Base-by-base conservation (phyloP, 192 early-diverging fungal species). In the Piromyces finnis region DNA sequence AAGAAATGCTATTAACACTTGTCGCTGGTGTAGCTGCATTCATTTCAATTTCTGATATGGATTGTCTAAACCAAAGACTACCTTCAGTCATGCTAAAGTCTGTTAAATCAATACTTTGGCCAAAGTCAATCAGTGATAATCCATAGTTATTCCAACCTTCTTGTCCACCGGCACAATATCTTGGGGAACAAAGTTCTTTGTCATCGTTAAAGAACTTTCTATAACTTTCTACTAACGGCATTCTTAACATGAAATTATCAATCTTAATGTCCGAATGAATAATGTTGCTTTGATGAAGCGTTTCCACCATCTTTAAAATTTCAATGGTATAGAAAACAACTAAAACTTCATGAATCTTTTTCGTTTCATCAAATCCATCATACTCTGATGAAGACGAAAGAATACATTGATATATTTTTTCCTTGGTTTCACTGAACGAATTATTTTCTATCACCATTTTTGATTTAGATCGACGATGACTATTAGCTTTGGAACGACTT, bases 241-340 rank as follows among this genome's bases (percentile, higher is more conserved):
- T 29, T 39, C 30, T 77, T 77, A 86, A 80, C 27, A 91, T 68
- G 32, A 90, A 29, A 78, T 87, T 91, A 77, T 89, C 86, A 22
- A 82, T 36, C 51, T 84, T 82, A 41, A 91, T 80, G 77, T 90
- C 86, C 27, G 84, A 82, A 79, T 90, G 90, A 14, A 91, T 81
- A 39, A 91, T 78, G 5, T 87, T 87, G 35, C 80, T 82, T 12
- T 79, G 29, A 82, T 90, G 89, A 18, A 90, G 79, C 3, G 77
- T 83, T 30, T 88, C 86, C 17, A 89, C 22, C 26, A 79, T 84
- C 17, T 84, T 30, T 1, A 90, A 39, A 26, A 90, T 30, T 81
- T 89, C 85, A 36, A 89, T 80, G 11, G 85, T 82, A 83, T 83
- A 90, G 77, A 90, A 90, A 32, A 82, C 81, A 11, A 84, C 88